Conservation (phyloP, 1,284 basidiomycete species). For the Ceratobasidium sp. region DNA sequence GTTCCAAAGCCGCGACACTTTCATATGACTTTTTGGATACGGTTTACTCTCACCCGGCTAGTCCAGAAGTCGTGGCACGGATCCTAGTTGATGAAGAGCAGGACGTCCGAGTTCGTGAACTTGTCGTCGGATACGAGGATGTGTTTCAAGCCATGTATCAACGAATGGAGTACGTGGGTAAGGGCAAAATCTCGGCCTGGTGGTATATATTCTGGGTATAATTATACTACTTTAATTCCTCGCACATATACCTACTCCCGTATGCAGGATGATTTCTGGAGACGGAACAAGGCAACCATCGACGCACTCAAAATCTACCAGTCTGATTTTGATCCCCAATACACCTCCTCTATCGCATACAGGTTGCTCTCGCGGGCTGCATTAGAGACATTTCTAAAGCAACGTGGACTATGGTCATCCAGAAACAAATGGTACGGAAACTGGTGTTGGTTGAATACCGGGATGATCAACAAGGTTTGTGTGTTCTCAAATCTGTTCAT, state of each 20-base stretch:
- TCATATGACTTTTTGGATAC: constrained; percentile 72
- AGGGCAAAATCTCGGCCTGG: constrained; percentile 67
- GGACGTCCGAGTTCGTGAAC: constrained; percentile 62
- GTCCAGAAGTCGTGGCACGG: constrained; percentile 56
- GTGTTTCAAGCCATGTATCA: constrained; percentile 65
- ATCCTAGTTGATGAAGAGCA: constrained; percentile 60
- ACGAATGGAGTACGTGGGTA: constrained; percentile 62
- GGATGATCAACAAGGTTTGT: constrained; percentile 72
- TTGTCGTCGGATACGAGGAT: constrained; percentile 60
- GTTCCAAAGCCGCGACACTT: constrained; percentile 63
- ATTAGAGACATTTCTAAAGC: constrained; percentile 69
- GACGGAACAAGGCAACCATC: constrained; percentile 67
- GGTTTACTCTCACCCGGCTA: constrained; percentile 65
- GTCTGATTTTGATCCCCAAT: constrained; percentile 75
- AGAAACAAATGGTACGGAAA: constrained; percentile 52
- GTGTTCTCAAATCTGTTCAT: not conserved
- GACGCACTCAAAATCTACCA: constrained; percentile 57
- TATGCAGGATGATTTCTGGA: constrained; percentile 75
- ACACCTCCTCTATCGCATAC: constrained; percentile 77
- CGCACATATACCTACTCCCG: not conserved
- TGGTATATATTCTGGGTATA: constrained; percentile 85
- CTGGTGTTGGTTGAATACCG: constrained; percentile 66
- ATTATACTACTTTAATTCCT: constrained; percentile 44
- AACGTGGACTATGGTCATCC: constrained; percentile 65
- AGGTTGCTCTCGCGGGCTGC: constrained; percentile 70